A percentile compares a stretch with the other conserved stretches of the same genome.
Conservation (phyloP, 495 filamentous ascomycete genomes). For the Aspergillus mulundensis region DNA sequence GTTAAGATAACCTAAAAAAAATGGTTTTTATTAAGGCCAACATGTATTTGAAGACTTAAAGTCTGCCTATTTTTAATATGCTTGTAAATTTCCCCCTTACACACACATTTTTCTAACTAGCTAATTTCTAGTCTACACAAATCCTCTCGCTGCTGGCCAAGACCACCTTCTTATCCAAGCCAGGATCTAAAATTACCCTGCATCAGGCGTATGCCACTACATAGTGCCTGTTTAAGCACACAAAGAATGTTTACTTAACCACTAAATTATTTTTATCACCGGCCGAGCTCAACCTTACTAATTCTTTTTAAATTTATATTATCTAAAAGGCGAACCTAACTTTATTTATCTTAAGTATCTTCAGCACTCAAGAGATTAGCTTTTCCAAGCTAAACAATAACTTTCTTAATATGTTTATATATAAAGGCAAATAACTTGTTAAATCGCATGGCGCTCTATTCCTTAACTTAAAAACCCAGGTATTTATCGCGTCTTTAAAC, state of each 20-base stretch:
- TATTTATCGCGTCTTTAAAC: slow-evolving; percentile 69
- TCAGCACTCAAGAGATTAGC: slow-evolving; percentile 77
- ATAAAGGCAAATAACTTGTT: slow-evolving; percentile 65
- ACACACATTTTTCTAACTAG: neutral
- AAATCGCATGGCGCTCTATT: slow-evolving; percentile 69
- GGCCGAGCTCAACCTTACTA: slow-evolving; percentile 66
- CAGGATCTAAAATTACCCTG: slow-evolving; percentile 70
- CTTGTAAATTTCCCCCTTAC: slow-evolving; percentile 39
- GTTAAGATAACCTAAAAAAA: slow-evolving; percentile 29
- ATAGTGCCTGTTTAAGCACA: slow-evolving; percentile 74
- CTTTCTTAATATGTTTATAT: slow-evolving; percentile 80
- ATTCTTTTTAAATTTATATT: slow-evolving; percentile 63
- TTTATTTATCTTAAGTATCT: slow-evolving; percentile 75
- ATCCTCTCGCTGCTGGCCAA: slow-evolving; percentile 66
- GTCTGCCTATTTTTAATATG: slow-evolving; percentile 69
- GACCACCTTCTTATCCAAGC: slow-evolving; percentile 64
- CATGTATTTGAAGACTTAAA: slow-evolving; percentile 60
- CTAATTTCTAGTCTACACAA: slow-evolving; percentile 52
- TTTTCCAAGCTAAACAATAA: slow-evolving; percentile 79
- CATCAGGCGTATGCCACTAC: slow-evolving; percentile 77
- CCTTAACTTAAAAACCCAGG: slow-evolving; percentile 84
- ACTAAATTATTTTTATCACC: slow-evolving; percentile 66
- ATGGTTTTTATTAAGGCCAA: slow-evolving; percentile 50
- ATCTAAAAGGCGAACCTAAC: slow-evolving; percentile 86
- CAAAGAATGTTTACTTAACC: slow-evolving; percentile 72